Base-by-base conservation (phyloP, 371 early-diverging fungal species). In the Amoeboaphelidium occidentale region DNA sequence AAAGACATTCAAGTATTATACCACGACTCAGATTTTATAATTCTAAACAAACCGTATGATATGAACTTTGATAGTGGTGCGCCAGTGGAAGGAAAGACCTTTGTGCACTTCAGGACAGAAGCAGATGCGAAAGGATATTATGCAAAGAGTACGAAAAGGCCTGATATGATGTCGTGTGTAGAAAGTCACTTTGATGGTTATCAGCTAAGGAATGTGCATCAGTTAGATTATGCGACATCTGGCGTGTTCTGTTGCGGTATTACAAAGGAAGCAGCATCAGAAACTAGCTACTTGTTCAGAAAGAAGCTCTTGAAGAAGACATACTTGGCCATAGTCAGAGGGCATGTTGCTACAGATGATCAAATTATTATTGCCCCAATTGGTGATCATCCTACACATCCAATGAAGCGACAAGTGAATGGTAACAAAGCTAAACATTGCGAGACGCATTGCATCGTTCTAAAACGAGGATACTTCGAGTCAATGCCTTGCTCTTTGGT, bases 401-500 rank as follows among this genome's bases (percentile, higher is more conserved):
- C 10, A 17, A 32, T 17, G 17, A 17, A 32, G 39, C 17, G 39
- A 32, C 17, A 17, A 32, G 39, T 10, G 17, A 32, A 32, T 10
- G 39, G 39, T 32, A 32, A 32, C 39, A 32, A 17, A 32, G 39
- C 39, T 32, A 17, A 17, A 32, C 17, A 17, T 17, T 32, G 39
- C 6, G 39, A 32, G 17, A 32, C 39, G 39, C 17, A 17, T 47
- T 47, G 25, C 23, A 13, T n/a, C 3, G 4, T 25, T 4, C 17
- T 10, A 23, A 4, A 25, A 12, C 28, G 51, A 45, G 23, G 48
- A 55, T 49, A n/a, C n/a, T n/a, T n/a, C n/a, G n/a, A n/a, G n/a
- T n/a, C n/a, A n/a, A n/a, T n/a, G n/a, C 55, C 52, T 21, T 50
- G 55, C 45, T 56, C 72, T 0, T 42, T 73, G 12, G 59, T 84